Evolutionary conservation across 2,329 filamentous ascomycete genomes (phyloP).

Genomic region (Cladophialophora exuberans): DNA sequence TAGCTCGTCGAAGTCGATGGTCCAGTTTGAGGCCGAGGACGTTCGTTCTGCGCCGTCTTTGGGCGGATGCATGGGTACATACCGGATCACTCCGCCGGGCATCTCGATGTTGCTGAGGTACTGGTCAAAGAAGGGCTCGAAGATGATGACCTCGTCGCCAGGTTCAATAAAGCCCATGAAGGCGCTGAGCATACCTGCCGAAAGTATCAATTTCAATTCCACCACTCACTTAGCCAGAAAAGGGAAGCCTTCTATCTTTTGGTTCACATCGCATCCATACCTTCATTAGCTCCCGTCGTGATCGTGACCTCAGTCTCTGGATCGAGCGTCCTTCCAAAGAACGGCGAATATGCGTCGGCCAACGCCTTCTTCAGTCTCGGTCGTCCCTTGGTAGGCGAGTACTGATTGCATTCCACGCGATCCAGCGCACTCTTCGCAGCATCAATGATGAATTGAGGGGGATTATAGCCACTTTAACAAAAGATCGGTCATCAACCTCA

Average conservation of each 20-base stretch:
- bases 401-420: slow-evolving; percentile 96
- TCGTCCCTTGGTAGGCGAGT: slow-evolving; percentile 86
- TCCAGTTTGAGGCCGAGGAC: slow-evolving; percentile 86
- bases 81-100: slow-evolving; percentile 91
- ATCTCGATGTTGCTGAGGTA: slow-evolving; percentile 99
- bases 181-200: slow-evolving; percentile 80
- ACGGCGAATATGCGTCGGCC: slow-evolving; percentile 86
- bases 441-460: slow-evolving; percentile 84
- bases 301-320: slow-evolving; percentile 93
- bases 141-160: slow-evolving; percentile 95
- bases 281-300: slow-evolving; percentile 69
- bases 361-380: slow-evolving; percentile 91
- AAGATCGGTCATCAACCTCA: not conserved
- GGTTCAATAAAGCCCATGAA: slow-evolving; percentile 97
- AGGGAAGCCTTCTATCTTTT: no score
- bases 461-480: slow-evolving; percentile 74
- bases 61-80: slow-evolving; percentile 92
- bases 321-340: slow-evolving; percentile 79
- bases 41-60: slow-evolving; percentile 76
- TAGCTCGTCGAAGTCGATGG: slow-evolving; percentile 79
- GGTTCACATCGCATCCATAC: no score
- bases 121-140: slow-evolving; percentile 99
- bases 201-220: not conserved
- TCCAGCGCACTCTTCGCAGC: slow-evolving; percentile 90
- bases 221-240: not conserved